Evolutionary conservation across 768 basidiomycete genomes (phyloP).

Genomic region (Fistulinella prunicolor): DNA sequence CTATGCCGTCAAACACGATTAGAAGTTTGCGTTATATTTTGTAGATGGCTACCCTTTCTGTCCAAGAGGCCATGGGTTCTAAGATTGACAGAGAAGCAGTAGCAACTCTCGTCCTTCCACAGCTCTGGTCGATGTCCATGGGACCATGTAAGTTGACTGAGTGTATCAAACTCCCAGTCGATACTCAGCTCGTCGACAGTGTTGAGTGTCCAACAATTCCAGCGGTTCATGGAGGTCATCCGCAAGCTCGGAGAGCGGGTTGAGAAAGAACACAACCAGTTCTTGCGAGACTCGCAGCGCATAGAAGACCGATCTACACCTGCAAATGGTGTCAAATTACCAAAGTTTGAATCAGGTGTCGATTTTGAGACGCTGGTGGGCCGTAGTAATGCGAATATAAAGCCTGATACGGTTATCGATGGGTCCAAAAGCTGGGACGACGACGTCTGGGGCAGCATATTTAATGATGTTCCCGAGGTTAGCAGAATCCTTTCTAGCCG

Average conservation of each 20-base stretch:
- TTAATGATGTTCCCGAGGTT: constrained; percentile 42
- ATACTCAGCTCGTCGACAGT: constrained; percentile 40
- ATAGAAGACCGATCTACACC: constrained; percentile 74
- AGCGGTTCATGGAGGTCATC: constrained; percentile 87
- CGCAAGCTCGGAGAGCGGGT: constrained; percentile 79
- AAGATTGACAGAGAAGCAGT: constrained; percentile 94
- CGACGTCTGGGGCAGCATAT: constrained; percentile 82
- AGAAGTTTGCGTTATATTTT: constrained; percentile 2
- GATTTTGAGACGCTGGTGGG: constrained; percentile 90
- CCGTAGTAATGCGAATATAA: constrained; percentile 45
- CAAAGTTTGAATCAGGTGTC: constrained; percentile 47
- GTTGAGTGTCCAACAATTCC: constrained; percentile 83
- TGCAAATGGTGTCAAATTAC: constrained; percentile 38
- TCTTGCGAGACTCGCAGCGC: constrained; percentile 88
- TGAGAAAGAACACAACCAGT: constrained; percentile 89
- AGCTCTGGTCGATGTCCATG: constrained; percentile 97
- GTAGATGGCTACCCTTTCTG: constrained; percentile 82
- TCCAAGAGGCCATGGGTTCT: constrained; percentile 95
- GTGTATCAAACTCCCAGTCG: background rate
- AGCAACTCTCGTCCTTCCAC: constrained; percentile 82
- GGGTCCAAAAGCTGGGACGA: constrained; percentile 64
- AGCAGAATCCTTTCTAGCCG: background rate
- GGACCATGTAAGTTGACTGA: constrained; percentile 66
- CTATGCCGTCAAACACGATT: background rate
- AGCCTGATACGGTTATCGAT: constrained; percentile 42